Evolutionary conservation across 176 grass and related monocot species (phyloP), one percentile per base, ranked within the genome.

Genomic region (Chloris gayana): DNA sequence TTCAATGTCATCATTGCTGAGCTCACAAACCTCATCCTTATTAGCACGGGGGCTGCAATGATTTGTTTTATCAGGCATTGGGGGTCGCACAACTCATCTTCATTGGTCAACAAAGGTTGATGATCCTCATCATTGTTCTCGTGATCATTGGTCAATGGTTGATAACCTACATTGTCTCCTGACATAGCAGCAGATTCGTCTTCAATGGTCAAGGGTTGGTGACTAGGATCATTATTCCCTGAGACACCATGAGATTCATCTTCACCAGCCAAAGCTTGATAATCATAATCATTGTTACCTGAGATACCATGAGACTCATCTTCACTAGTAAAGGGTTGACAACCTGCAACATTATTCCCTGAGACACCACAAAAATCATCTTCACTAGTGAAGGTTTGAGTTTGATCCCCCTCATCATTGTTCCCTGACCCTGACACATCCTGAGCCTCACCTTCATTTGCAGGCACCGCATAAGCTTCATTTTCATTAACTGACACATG

Each of bases 71-170:
- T 77, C 67, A 73, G 81, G 82, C 46, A 86, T 31, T 44, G 83
- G 38, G 41, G 5, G 67, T 82, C 79, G 25, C 70, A 65, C 70
- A 53, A 68, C 54, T 84, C 75, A 30, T 73, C 59, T 81, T 72
- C 83, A 77, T 59, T 72, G 26, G 63, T 57, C 57, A 85, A 72
- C 45, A 85, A 72, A 31, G 77, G 64, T 80, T 57, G 76, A 74
- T 37, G 64, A 46, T 67, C 72, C 29, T 67, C 47, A 25, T 50
- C 37, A 24, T 47, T 75, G 27, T 57, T 65, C 53, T 31, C 39
- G 44, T 68, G 31, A 69, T 77, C 67, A 73, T 24, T 31, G 66
- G 74, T 34, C 47, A 69, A 73, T 39, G 49, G 22, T 88, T 64
- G 84, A 65, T 53, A 60, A 39, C 6, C 38, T 6, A 50, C 38